Evolutionary conservation across 2,329 filamentous ascomycete species (phyloP).

Genomic region (Cryphonectria japonica): DNA sequence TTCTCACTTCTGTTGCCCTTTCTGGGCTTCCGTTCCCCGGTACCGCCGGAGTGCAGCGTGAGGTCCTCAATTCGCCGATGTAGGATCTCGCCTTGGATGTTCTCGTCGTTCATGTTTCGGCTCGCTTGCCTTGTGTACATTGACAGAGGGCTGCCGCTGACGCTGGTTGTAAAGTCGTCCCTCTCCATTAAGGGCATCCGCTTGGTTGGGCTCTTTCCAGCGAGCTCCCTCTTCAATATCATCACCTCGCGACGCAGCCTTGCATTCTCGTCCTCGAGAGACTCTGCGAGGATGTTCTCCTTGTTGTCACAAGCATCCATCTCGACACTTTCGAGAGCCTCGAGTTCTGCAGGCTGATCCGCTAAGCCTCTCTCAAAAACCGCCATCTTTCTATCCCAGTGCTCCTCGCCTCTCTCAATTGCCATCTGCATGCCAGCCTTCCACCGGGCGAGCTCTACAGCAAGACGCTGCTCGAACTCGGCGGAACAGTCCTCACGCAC

Average conservation of each 20-base stretch:
- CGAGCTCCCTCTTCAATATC: conserved; percentile 68
- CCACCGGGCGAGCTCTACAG: conserved; percentile 79
- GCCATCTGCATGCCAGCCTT: conserved; percentile 78
- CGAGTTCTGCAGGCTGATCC: conserved; percentile 52
- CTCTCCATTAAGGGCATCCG: conserved; percentile 59
- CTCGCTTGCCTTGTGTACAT: conserved; percentile 8
- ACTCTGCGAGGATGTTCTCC: conserved; percentile 64
- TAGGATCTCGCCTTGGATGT: conserved; percentile 39
- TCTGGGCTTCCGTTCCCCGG: conserved; percentile 14
- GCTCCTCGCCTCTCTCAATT: conserved; percentile 77
- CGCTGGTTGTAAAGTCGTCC: conserved; percentile 46
- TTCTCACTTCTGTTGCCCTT: conserved; percentile 30
- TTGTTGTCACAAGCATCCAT: conserved; percentile 56
- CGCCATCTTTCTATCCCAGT: conserved; percentile 81
- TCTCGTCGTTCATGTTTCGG: conserved; percentile 16
- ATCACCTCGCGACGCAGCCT: conserved; percentile 67
- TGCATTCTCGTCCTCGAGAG: conserved; percentile 73
- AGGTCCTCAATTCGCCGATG: conserved; percentile 55
- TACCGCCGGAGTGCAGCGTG: conserved; percentile 45
- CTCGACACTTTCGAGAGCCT: conserved; percentile 46
- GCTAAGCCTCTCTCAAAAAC: conserved; percentile 56
- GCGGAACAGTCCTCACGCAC: conserved; percentile 86
- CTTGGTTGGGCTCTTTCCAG: conserved; percentile 65
- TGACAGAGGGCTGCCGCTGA: conserved; percentile 20
- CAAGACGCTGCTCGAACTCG: conserved; percentile 81